Evolutionary conservation across 768 basidiomycete genomes (phyloP), one percentile per base, ranked within the genome.

Genomic region (Suillus placidus): DNA sequence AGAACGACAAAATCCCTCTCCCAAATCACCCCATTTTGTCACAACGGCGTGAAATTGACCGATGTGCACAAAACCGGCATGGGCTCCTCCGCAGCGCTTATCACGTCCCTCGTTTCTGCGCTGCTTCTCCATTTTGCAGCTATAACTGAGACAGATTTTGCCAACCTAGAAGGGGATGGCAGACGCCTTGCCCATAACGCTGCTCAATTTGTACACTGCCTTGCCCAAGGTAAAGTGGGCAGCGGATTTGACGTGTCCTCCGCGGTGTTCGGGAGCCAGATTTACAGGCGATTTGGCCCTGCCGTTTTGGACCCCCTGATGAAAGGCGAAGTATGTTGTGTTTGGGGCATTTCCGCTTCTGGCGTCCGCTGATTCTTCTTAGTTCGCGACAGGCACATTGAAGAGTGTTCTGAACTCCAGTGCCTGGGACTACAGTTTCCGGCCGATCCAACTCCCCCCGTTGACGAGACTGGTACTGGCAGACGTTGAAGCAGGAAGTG

Each of bases 31-130:
- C 92, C 93, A 0, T 98, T 99, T 80, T 82, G 80, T 38, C 81
- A 84, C 32, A 89, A 92, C 18, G 85, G 88, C 64, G 89, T 91
- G 57, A 79, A 77, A 0, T 82, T 99, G 43, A 79, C 84, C 0
- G 80, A 93, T 60, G 96, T 97, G n/a, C 95, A 98, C 84, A 99
- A 99, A 80, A 99, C 97, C 0, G 97, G 97, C 10, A 87, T 99
- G 57, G 97, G 97, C 47, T 98, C 96, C 7, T 97, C 95, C 3
- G 97, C 97, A 6, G 95, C 97, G 0, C 85, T 99, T 68, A 97
- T 98, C 75, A 98, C 97, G 2, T 97, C 97, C 52, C 87, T 99
- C 66, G 91, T 95, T 60, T 89, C 93, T 52, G 90, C 88, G 2
- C 84, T 99, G 40, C 85, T 98, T 34, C 79, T 94, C 34, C 93